Base-by-base conservation (phyloP, 352 stramenopile genomes). In the Phytophthora fragariaefolia region DNA sequence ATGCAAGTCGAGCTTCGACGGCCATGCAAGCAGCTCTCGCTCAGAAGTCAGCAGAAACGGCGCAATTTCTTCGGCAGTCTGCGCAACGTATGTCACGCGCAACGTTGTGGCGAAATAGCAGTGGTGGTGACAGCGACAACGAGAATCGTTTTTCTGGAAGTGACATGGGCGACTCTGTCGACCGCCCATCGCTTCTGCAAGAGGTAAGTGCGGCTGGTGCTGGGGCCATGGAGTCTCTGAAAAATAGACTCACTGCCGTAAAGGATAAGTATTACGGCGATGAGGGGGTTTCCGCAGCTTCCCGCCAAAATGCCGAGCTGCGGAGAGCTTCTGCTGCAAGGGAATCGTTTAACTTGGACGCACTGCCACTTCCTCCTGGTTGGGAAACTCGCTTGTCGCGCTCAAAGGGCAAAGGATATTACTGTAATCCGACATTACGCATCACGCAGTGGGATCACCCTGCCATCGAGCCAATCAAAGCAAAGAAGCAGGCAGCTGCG, bases 361-460 rank as follows among this genome's bases (percentile, higher is more conserved):
- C 79, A 6, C 76, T 94, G 69, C 78, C 81, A 7, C 69, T 96
- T 30, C 87, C 89, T 48, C 74, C 79, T 9, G 89, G 87, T 5
- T 96, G 89, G 89, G 83, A 95, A 60, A 83, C 82, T 17, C 83
- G 88, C 3, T 49, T 92, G 51, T 96, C 89, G 4, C 75, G 89
- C 40, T 95, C 89, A 12, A 96, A 96, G 74, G 80, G 82, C 18
- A 93, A 93, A 52, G 77, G 84, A 32, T 96, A 96, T 76, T 96
- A 92, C 54, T 93, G 82, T 71, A 94, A 96, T 58, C 83, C 87
- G 18, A 68, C 64, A 15, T 47, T 93, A 28, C 77, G 83, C 30
- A 71, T 94, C 22, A 95, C 89, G 17, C 84, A 95, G 55, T 96
- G 89, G 89, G 83, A 95, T n/a, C 87, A 87, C 18, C 89, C 89